Conservation (phyloP, 2,329 filamentous ascomycete species). For the Ophiostoma himal-ulmi region DNA sequence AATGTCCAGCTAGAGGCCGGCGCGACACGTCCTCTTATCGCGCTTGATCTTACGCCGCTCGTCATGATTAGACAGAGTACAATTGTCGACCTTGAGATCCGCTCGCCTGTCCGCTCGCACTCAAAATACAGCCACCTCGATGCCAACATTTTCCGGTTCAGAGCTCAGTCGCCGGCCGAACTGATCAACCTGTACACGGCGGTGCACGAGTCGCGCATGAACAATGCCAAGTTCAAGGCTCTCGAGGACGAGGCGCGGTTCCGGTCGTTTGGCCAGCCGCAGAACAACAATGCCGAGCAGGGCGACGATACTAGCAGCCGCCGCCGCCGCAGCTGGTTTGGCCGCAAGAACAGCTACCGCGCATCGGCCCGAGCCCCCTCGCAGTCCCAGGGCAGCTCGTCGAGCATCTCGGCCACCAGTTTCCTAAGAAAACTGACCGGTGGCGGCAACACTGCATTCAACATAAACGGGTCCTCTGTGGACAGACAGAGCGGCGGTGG, state of each 20-base stretch:
- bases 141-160: slow-evolving; percentile 78
- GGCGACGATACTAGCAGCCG: slow-evolving; percentile 42
- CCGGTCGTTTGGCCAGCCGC: slow-evolving; percentile 63
- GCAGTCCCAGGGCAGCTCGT: slow-evolving; percentile 64
- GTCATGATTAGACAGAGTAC: slow-evolving; percentile 88
- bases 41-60: slow-evolving; percentile 82
- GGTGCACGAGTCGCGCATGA: slow-evolving; percentile 82
- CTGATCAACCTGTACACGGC: slow-evolving; percentile 77
- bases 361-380: slow-evolving; percentile 56
- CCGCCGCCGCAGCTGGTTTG: slow-evolving; percentile 52
- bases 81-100: slow-evolving; percentile 86
- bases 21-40: slow-evolving; percentile 48
- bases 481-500: slow-evolving; percentile 47
- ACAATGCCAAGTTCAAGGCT: slow-evolving; percentile 81
- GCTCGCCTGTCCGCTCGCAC: slow-evolving; percentile 70
- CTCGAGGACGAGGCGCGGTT: slow-evolving; percentile 61
- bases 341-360: slow-evolving; percentile 59
- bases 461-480: slow-evolving; percentile 73
- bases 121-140: slow-evolving; percentile 63
- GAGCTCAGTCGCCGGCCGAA: slow-evolving; percentile 68
- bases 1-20: slow-evolving; percentile 32
- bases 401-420: slow-evolving; percentile 60
- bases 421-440: slow-evolving; percentile 75
- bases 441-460: slow-evolving; percentile 63
- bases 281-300: slow-evolving; percentile 39